Evolutionary conservation across 352 stramenopile genomes (phyloP), one percentile per base, ranked within the genome.

Genomic region (Phytophthora brassicae): DNA sequence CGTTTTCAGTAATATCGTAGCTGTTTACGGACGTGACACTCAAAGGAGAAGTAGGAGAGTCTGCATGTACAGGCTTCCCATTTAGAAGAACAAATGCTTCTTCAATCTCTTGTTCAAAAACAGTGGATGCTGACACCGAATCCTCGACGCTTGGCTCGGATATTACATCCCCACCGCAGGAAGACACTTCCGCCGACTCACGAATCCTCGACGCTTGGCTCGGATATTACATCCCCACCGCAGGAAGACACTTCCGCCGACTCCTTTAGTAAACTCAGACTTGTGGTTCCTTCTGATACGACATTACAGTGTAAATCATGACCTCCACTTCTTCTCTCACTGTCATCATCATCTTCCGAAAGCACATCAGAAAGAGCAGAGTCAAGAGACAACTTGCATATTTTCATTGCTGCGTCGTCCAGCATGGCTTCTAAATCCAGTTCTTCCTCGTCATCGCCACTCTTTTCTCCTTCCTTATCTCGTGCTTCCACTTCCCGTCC

Each of bases 301-400:
- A 22, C 41, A 2, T 29, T 17, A 35, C n/a, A 4, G 3, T n/a
- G 29, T 13, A 24, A 31, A 31, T 8, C 19, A 51, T 11, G 7
- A 33, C 19, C 31, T 20, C 52, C 19, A 6, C 6, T 19, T 20
- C 31, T 31, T 2, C 47, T 43, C 6, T 72, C 56, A 0, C 56
- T 46, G 3, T 43, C 59, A 17, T 70, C 49, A n/a, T 72, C 66
- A 59, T 77, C 65, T 39, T 70, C 56, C 22, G 66, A 74, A 26
- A 78, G 50, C 26, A 64, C 46, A 42, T 78, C 64, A 8, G 60
- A 67, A 28, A 65, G 56, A 29, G 46, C 24, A 9, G 64, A 74
- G 8, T 26, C 24, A 51, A 51, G 50, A 44, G 48, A 50, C 16
- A 61, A 13, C 17, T 74, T 73, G 46, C 47, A 60, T 31, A 66